phyloP scores from a whole-genome alignment of 805 yeast species.

The Torulaspora delbrueckii region DNA sequence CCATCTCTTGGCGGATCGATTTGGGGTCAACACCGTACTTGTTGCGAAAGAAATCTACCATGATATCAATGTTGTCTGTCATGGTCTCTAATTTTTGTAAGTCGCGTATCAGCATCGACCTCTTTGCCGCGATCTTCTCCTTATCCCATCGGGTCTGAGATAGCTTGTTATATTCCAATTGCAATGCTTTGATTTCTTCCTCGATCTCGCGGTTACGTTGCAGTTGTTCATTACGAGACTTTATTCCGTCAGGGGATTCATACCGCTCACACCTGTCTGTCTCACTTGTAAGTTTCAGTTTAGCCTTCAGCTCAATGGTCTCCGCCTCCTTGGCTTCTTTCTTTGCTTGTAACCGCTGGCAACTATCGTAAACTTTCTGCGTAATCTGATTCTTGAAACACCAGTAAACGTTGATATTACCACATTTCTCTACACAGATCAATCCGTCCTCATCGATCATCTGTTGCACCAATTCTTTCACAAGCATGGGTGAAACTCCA shows the following conservation, averaged over 20 bases:
- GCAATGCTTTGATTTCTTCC: slow-evolving; percentile 9
- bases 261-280: slow-evolving; percentile 8
- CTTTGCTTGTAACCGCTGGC: slow-evolving; percentile 7
- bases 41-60: slow-evolving; percentile 37
- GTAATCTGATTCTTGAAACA: slow-evolving; percentile 34
- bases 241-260: slow-evolving; percentile 6
- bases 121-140: slow-evolving; percentile 11
- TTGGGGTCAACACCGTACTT: slow-evolving; percentile 30
- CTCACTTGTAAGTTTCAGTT: slow-evolving; percentile 6
- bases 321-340: slow-evolving; percentile 14
- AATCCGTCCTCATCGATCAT: slow-evolving; percentile 46
- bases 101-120: slow-evolving; percentile 6
- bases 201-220: slow-evolving; percentile 7
- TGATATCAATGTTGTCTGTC: slow-evolving; percentile 42
- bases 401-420: slow-evolving; percentile 50
- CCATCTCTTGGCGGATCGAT: slow-evolving; percentile 38
- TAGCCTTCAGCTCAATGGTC: slow-evolving; percentile 12
- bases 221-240: slow-evolving; percentile 9
- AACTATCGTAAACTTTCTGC: slow-evolving; percentile 14
- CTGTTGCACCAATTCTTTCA: slow-evolving; percentile 45
- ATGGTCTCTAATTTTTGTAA: slow-evolving; percentile 13
- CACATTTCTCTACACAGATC: slow-evolving; percentile 51
- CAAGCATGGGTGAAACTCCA: slow-evolving; percentile 50
- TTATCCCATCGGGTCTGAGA: slow-evolving; percentile 27
- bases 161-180: slow-evolving; percentile 8